Evolutionary conservation across 2,329 filamentous ascomycete genomes (phyloP).

Genomic region (Alternaria gaisen): DNA sequence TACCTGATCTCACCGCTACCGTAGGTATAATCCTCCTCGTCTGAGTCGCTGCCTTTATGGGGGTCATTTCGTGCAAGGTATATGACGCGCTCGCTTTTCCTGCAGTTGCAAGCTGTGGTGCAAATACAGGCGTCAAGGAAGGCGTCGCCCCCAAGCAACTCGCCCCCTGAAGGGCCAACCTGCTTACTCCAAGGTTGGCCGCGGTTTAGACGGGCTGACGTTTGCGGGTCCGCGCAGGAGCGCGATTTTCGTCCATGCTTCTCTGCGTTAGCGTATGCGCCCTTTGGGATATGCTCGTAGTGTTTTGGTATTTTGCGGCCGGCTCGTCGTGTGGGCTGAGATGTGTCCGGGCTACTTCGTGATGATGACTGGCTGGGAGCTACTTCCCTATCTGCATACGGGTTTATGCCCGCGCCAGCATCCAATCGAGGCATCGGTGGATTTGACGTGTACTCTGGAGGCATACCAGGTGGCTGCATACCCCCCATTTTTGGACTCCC

Average conservation of each 20-base stretch:
- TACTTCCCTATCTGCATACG: constrained; percentile 7
- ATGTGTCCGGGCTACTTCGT: not conserved
- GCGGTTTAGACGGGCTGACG: constrained; percentile 20
- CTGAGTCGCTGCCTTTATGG: not conserved
- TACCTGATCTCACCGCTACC: constrained; percentile 38
- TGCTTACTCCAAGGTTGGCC: constrained; percentile 12
- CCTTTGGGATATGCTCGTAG: constrained; percentile 26
- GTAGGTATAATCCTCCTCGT: constrained; percentile 10
- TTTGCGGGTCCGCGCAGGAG: constrained; percentile 6
- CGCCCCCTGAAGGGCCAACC: constrained; percentile 28
- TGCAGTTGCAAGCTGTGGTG: constrained; percentile 39
- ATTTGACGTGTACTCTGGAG: constrained; percentile 19
- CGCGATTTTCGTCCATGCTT: not conserved
- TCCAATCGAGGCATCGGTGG: constrained; percentile 8
- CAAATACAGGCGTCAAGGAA: constrained; percentile 45
- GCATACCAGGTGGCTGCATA: constrained; percentile 12
- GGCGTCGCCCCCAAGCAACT: constrained; percentile 33
- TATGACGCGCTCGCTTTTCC: constrained; percentile 39
- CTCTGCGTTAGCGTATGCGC: constrained; percentile 17
- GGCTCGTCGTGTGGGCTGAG: not conserved
- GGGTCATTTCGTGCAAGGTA: constrained; percentile 25
- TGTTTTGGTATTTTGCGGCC: not conserved
- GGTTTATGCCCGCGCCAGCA: not conserved
- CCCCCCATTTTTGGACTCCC: not conserved
- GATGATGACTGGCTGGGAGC: constrained; percentile 12